Percentiles rank a stretch among this genome's conserved stretches.
phyloP scores from a whole-genome alignment of 441 rosid species.

The Lagerstroemia fauriei region DNA sequence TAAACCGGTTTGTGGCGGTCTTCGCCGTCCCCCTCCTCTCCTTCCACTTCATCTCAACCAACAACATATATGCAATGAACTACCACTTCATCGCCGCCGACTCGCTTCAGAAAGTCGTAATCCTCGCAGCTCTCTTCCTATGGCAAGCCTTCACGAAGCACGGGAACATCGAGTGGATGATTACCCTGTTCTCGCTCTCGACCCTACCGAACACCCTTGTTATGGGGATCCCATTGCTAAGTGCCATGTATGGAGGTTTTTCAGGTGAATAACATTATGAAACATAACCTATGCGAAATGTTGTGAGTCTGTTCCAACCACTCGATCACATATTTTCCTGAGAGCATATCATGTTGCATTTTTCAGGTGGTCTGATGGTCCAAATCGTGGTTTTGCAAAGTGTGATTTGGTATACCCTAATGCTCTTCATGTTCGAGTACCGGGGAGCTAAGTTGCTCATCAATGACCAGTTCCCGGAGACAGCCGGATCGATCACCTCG shows the following conservation, averaged over 20 bases:
- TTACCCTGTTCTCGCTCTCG: slow-evolving; percentile 72
- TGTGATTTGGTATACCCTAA: slow-evolving; percentile 76
- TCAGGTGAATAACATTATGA: slow-evolving; percentile 37
- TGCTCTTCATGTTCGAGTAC: slow-evolving; percentile 81
- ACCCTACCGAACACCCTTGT: slow-evolving; percentile 82
- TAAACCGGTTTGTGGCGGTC: slow-evolving; percentile 84
- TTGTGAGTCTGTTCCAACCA: not conserved
- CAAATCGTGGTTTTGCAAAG: slow-evolving; percentile 81
- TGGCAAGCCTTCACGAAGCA: slow-evolving; percentile 62
- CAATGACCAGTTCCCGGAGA: slow-evolving; percentile 73
- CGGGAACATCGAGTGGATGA: slow-evolving; percentile 74
- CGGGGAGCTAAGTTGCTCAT: slow-evolving; percentile 74
- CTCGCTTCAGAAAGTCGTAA: slow-evolving; percentile 68
- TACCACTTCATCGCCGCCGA: slow-evolving; percentile 83
- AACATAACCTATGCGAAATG: not conserved
- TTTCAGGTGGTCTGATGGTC: slow-evolving; percentile 66
- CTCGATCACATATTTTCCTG: not conserved
- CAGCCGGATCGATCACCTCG: slow-evolving; percentile 69
- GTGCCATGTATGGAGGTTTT: slow-evolving; percentile 81
- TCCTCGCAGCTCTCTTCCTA: slow-evolving; percentile 61
- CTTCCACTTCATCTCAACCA: slow-evolving; percentile 77
- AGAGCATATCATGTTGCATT: not conserved
- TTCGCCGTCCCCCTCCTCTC: slow-evolving; percentile 85
- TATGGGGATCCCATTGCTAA: slow-evolving; percentile 75
- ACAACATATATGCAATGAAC: slow-evolving; percentile 71